Conservation (phyloP, 2,329 filamentous ascomycete species). For the Verticillium dahliae region DNA sequence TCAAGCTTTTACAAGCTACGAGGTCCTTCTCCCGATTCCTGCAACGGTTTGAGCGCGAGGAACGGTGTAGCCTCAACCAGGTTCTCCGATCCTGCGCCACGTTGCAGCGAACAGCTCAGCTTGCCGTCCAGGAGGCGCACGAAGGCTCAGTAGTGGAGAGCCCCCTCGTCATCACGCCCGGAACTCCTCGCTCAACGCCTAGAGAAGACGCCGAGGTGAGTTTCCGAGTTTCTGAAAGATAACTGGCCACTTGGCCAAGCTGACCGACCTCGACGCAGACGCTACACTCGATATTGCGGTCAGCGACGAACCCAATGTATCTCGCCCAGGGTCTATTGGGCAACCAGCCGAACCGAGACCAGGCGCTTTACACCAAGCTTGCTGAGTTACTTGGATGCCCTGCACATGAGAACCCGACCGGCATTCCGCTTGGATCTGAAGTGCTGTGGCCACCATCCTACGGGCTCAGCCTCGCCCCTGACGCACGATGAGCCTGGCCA, state of each 20-base stretch:
- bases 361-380: slow-evolving; percentile 5
- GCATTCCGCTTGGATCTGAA: slow-evolving; percentile 9
- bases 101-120: slow-evolving; percentile 6
- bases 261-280: background rate
- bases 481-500: background rate
- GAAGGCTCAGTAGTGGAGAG: slow-evolving; percentile 4
- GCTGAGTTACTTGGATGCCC: slow-evolving; percentile 6
- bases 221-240: background rate
- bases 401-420: slow-evolving; percentile 3
- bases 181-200: background rate
- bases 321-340: slow-evolving; percentile 9
- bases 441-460: slow-evolving; percentile 9
- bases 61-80: slow-evolving; percentile 6
- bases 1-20: slow-evolving; percentile 4
- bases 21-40: slow-evolving; percentile 8
- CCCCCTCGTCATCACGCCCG: slow-evolving; percentile 1
- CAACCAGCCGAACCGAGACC: slow-evolving; percentile 9
- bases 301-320: slow-evolving; percentile 9
- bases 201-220: slow-evolving; percentile 5
- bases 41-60: slow-evolving; percentile 6
- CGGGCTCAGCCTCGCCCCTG: slow-evolving; percentile 9
- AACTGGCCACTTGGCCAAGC: background rate
- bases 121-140: slow-evolving; percentile 6
- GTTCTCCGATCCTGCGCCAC: slow-evolving; percentile 7
- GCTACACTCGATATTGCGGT: slow-evolving; percentile 4